Conservation (phyloP, 371 early-diverging fungal species). For the Haplosporangium sp. region DNA sequence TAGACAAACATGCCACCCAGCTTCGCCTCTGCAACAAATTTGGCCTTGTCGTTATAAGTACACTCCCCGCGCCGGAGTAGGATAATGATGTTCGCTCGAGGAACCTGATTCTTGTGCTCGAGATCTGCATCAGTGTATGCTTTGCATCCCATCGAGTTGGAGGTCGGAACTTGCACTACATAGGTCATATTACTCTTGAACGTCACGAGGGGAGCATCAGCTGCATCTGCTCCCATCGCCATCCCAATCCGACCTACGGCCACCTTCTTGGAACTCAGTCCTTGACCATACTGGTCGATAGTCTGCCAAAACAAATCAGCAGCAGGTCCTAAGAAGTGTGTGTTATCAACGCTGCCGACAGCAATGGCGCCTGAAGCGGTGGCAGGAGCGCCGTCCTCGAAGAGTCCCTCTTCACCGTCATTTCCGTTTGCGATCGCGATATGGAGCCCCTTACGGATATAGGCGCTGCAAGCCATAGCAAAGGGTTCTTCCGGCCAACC, state of each 20-base stretch:
- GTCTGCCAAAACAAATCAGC: conserved; percentile 17
- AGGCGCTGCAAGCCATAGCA: conserved; percentile 55
- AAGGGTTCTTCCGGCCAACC: conserved; percentile 61
- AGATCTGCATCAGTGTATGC: conserved; percentile 7
- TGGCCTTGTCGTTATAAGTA: conserved; percentile 60
- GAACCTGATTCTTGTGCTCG: conserved; percentile 3
- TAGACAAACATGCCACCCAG: conserved; percentile 43
- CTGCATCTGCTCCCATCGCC: conserved; percentile 29
- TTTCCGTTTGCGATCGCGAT: conserved; percentile 73
- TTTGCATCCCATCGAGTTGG: conserved; percentile 16
- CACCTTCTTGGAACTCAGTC: not conserved
- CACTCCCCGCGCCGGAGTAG: conserved; percentile 75
- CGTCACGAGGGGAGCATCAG: conserved; percentile 12
- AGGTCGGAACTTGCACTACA: conserved; percentile 17
- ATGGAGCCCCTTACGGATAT: conserved; percentile 59
- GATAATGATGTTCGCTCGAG: conserved; percentile 38
- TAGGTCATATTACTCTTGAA: conserved; percentile 24
- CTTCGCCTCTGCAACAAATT: conserved; percentile 60
- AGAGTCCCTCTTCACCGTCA: conserved; percentile 73
- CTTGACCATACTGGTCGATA: conserved; percentile 6
- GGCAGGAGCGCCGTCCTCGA: conserved; percentile 71
- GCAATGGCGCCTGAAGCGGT: conserved; percentile 70
- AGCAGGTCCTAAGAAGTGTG: conserved; percentile 53
- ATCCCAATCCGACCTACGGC: conserved; percentile 22
- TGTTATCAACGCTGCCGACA: conserved; percentile 79